Evolutionary conservation across 164 flowering plant genomes (phyloP), one percentile per base, ranked within the genome.

Genomic region (Nymphaea thermarum): DNA sequence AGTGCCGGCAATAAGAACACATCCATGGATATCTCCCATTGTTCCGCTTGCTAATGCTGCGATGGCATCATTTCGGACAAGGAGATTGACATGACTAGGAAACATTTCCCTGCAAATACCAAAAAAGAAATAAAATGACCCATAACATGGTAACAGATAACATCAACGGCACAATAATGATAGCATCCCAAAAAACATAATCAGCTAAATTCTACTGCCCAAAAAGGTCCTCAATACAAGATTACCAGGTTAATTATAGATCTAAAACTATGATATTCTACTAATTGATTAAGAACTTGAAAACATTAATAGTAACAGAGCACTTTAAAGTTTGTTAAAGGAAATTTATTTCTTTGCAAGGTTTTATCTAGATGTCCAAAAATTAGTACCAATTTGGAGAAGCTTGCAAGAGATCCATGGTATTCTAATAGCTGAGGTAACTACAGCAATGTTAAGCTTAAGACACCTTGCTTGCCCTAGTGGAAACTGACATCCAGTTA

Each of bases 21-120:
- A 94, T 5, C 98, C 98, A 80, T 88, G 96, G 67, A 94, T 95
- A 72, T 83, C 86, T 71, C 98, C 98, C 89, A 86, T 74, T 8
- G 98, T 94, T 62, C 97, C 97, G 84, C 97, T 89, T 7, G 97
- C 88, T 72, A 94, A 74, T 72, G 98, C 98, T 65, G 97, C 98
- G 64, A 89, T 88, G 43, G 98, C 96, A 81, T 94, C 98, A 82
- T 94, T 94, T 66, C 81, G 86, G 68, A 94, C 95, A 80, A 79
- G 86, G 11, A 94, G 71, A 73, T 77, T 85, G 43, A 87, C 95
- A 77, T 80, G 74, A 65, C 82, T 65, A 2, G 96, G 91, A 68
- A 94, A 88, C 62, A 87, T 86, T 44, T 82, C 83, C 79, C 98
- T 94, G 81, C 60, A 70, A 36, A 51, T 3, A 17, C 62, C 57